A percentile compares a stretch with the other conserved stretches of the same genome.
phyloP scores from a whole-genome alignment of 208 protist genomes.

The Trypanosoma melophagium region DNA sequence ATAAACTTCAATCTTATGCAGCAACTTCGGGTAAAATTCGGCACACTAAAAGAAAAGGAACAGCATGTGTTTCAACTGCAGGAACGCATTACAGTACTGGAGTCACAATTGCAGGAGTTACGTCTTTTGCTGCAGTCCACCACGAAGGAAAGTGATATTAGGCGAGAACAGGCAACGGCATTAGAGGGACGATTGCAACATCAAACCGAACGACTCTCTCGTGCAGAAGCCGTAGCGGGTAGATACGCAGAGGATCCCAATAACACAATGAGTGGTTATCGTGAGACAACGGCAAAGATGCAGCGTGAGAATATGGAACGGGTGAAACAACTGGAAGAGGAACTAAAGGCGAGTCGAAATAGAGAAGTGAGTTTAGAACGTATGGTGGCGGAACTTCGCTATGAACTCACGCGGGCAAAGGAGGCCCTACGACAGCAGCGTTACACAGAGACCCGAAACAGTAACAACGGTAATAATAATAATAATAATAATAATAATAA shows the following conservation, averaged over 20 bases:
- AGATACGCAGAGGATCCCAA: slow-evolving; percentile 21
- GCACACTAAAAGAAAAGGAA: slow-evolving; percentile 23
- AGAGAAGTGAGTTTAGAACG: slow-evolving; percentile 21
- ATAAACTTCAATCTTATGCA: slow-evolving; percentile 41
- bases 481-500: too few relatives aligned
- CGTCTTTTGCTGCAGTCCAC: slow-evolving; percentile 25
- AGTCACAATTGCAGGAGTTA: slow-evolving; percentile 20
- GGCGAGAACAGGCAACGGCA: slow-evolving; percentile 10
- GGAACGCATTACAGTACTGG: not conserved
- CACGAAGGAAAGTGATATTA: slow-evolving; percentile 16
- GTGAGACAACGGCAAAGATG: slow-evolving; percentile 5
- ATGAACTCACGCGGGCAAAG: slow-evolving; percentile 14
- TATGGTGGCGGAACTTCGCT: slow-evolving; percentile 22
- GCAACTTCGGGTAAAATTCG: slow-evolving; percentile 27
- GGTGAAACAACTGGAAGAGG: slow-evolving; percentile 17
- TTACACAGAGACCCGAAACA: too few relatives aligned
- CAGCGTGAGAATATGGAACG: not conserved
- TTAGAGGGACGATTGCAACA: slow-evolving; percentile 19
- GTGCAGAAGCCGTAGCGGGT: slow-evolving; percentile 18
- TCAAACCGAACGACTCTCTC: slow-evolving; percentile 13
- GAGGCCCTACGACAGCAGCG: slow-evolving; percentile 20
- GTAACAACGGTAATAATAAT: too few relatives aligned
- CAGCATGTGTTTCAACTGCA: slow-evolving; percentile 16
- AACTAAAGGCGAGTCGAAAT: slow-evolving; percentile 7
- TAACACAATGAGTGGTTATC: slow-evolving; percentile 3